phyloP scores from a whole-genome alignment of 139 green algal genomes.

The Trebouxia sp. region DNA sequence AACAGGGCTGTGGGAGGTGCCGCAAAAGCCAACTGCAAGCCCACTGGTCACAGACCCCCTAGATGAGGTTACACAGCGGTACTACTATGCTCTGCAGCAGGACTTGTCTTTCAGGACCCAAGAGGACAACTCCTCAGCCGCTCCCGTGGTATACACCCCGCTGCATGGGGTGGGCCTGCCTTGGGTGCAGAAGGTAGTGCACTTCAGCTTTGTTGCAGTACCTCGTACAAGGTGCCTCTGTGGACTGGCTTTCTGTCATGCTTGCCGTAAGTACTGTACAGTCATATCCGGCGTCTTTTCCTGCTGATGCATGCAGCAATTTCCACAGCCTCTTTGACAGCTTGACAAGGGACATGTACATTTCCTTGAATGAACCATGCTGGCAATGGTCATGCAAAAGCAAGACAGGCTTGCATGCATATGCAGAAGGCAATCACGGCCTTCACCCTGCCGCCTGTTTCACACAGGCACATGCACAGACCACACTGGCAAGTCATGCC shows the following conservation, averaged over 20 bases:
- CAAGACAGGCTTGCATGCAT: too few relatives aligned
- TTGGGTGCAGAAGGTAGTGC: slow-evolving; percentile 38
- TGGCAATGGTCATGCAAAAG: too few relatives aligned
- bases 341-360: too few relatives aligned
- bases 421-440: too few relatives aligned
- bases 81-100: slow-evolving; percentile 47
- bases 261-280: not conserved
- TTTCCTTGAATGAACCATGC: too few relatives aligned
- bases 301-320: too few relatives aligned
- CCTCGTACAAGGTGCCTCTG: not conserved
- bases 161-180: slow-evolving; percentile 72
- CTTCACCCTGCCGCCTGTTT: too few relatives aligned
- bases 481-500: too few relatives aligned
- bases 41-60: slow-evolving; percentile 51
- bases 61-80: slow-evolving; percentile 43
- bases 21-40: not conserved
- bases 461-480: too few relatives aligned
- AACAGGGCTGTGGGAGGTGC: slow-evolving; percentile 54
- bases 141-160: slow-evolving; percentile 67
- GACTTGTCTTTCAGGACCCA: slow-evolving; percentile 35
- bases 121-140: slow-evolving; percentile 37
- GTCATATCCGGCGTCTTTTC: too few relatives aligned
- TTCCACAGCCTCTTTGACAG: too few relatives aligned
- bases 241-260: not conserved
- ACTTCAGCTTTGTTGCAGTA: not conserved